Evolutionary conservation across 2,329 filamentous ascomycete species (phyloP).

Genomic region (Tolypocladium ovalisporum): DNA sequence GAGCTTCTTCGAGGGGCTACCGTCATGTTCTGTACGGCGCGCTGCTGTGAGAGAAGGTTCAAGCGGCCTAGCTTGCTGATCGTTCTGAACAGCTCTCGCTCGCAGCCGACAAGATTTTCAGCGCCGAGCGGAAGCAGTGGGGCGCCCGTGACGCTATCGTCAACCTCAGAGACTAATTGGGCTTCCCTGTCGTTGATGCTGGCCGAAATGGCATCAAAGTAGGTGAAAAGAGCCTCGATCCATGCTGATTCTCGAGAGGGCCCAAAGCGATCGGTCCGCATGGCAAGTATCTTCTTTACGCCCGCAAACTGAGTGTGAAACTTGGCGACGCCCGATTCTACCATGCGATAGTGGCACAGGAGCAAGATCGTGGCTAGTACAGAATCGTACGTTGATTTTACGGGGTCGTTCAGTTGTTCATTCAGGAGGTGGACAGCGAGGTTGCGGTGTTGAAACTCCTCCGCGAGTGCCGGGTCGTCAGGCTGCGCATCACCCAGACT

Average conservation of each 20-base stretch:
- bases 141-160: conserved; percentile 39
- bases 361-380: conserved; percentile 80
- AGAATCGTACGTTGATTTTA: conserved; percentile 70
- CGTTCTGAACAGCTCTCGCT: conserved; percentile 75
- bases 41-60: conserved; percentile 70
- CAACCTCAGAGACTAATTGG: conserved; percentile 60
- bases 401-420: conserved; percentile 66
- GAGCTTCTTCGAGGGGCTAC: conserved; percentile 6
- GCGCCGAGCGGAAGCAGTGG: conserved; percentile 47
- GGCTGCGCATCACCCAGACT: conserved; percentile 33
- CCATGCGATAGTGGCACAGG: conserved; percentile 85
- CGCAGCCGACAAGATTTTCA: conserved; percentile 82
- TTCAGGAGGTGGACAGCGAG: conserved; percentile 76
- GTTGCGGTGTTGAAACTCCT: conserved; percentile 73
- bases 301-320: conserved; percentile 91
- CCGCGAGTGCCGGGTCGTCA: conserved; percentile 58
- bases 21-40: conserved; percentile 34
- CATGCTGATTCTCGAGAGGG: conserved; percentile 63
- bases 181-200: conserved; percentile 87
- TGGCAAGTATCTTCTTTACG: conserved; percentile 76
- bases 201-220: conserved; percentile 87
- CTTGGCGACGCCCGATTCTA: conserved; percentile 83
- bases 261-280: conserved; percentile 44
- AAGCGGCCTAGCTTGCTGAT: conserved; percentile 75
- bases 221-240: conserved; percentile 90